Base-by-base conservation (phyloP, 2,329 filamentous ascomycete species). In the Cadophora sp. region DNA sequence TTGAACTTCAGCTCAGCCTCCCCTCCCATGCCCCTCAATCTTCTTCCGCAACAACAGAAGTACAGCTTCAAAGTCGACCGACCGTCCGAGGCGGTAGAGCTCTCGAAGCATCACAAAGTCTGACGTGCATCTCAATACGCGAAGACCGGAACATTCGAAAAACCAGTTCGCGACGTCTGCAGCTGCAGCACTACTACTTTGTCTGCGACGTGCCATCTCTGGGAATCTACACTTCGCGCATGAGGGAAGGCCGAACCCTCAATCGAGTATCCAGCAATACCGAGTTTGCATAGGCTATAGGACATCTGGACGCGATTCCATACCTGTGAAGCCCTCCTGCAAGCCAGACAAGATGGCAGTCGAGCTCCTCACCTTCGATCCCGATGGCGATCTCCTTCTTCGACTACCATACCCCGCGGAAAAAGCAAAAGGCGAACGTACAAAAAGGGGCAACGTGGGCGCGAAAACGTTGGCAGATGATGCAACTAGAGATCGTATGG, bases 291-390 rank as follows among this genome's bases (percentile, higher is more conserved):
- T 22, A 24, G 13, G 47, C 9, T 48, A 48, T 24, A n/a, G 47
- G 4, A 22, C 11, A 2, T 16, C 22, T 16, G 22, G 9, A n/a
- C 8, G 16, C 4, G 16, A 18, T 2, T 8, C 27, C 18, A 9
- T 1, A 24, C 3, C 16, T n/a, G 6, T 14, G 24, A 18, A 4
- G 30, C 14, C 27, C 50, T 33, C 24, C 50, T 36, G 27, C 4
- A 61, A 66, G 77, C 51, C 59, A 72, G 2, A 24, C n/a, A 18
- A 45, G 22, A 55, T 60, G 56, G 14, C 58, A 0, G 39, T 33
- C 48, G 58, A 55, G 22, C 36, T 27, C 11, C 27, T 60, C 30
- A 36, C 47, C 8, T 45, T 61, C 41, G 63, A 65, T 61, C 45
- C 63, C 8, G 63, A 65, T 36, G 63, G 63, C n/a, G 63, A 65